A percentile compares a stretch with the other conserved stretches of the same genome.
Conservation (phyloP, 1,284 basidiomycete genomes). For the Porodaedalea pini region DNA sequence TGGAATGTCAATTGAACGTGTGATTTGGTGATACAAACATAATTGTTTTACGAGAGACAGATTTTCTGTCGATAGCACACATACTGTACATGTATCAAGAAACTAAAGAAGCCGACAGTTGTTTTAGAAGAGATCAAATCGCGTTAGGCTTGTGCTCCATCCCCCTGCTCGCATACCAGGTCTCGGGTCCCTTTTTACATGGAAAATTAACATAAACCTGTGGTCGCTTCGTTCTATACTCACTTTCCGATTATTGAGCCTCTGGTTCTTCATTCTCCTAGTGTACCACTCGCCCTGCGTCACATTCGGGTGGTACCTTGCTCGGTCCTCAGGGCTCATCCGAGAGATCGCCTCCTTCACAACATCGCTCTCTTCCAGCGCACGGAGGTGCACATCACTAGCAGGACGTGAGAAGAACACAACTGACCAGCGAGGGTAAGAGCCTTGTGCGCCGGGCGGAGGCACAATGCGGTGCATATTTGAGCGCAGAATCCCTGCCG, state of each 20-base stretch:
- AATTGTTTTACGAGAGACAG: too few species aligned
- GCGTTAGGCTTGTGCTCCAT: constrained; percentile 32
- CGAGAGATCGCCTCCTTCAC: not conserved
- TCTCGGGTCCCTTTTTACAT: constrained; percentile 31
- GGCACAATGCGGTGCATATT: constrained; percentile 51
- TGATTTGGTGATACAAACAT: too few species aligned
- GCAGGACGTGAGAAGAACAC: constrained; percentile 63
- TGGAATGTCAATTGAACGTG: too few species aligned
- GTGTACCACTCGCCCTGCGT: constrained; percentile 50
- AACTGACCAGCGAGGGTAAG: constrained; percentile 51
- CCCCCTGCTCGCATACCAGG: constrained; percentile 35
- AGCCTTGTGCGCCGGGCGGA: constrained; percentile 43
- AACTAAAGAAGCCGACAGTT: too few species aligned
- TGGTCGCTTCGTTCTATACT: constrained; percentile 6
- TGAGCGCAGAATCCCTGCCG: constrained; percentile 55
- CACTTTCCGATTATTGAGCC: constrained; percentile 43
- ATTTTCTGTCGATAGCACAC: too few species aligned
- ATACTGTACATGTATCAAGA: too few species aligned
- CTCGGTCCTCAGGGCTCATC: constrained; percentile 11
- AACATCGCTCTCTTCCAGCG: constrained; percentile 46
- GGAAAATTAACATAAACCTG: not conserved
- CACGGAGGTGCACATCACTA: constrained; percentile 43
- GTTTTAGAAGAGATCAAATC: too few species aligned
- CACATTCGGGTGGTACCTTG: constrained; percentile 21
- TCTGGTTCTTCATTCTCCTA: constrained; percentile 42